Evolutionary conservation across 768 basidiomycete genomes (phyloP).

Genomic region (Boletus pseudo-olivaceus): DNA sequence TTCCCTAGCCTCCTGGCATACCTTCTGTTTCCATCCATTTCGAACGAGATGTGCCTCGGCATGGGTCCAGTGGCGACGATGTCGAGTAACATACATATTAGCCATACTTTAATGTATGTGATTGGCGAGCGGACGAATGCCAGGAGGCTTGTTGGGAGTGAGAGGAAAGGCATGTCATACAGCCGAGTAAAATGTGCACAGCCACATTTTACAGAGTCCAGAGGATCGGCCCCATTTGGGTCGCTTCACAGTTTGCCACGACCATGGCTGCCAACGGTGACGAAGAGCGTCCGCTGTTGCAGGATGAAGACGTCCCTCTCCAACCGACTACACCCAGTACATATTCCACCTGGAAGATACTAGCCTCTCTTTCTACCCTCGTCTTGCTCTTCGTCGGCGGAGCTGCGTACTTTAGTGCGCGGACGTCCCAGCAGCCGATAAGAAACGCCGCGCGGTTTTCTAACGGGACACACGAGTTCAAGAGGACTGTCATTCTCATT

Average conservation of each 20-base stretch:
- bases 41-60: conserved; percentile 87
- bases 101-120: conserved; percentile 20
- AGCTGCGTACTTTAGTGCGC: conserved; percentile 5
- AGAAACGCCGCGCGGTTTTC: conserved; percentile 40
- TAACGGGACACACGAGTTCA: conserved; percentile 84
- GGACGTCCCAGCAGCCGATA: neutral
- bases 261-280: conserved; percentile 11
- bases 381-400: conserved; percentile 14
- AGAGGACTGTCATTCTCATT: conserved; percentile 75
- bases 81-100: conserved; percentile 48
- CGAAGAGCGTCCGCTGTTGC: conserved; percentile 28
- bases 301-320: conserved; percentile 9
- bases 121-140: conserved; percentile 12
- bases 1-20: conserved; percentile 73
- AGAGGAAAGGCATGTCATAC: neutral
- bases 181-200: conserved; percentile 3
- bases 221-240: neutral
- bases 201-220: conserved; percentile 15
- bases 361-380: conserved; percentile 13
- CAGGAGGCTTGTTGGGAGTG: neutral
- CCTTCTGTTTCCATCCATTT: conserved; percentile 96
- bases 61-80: conserved; percentile 80
- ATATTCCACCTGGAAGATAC: conserved; percentile 4
- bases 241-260: neutral
- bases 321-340: neutral